phyloP scores from a whole-genome alignment of 345 rosid species.

The Aurinia saxatilis region DNA sequence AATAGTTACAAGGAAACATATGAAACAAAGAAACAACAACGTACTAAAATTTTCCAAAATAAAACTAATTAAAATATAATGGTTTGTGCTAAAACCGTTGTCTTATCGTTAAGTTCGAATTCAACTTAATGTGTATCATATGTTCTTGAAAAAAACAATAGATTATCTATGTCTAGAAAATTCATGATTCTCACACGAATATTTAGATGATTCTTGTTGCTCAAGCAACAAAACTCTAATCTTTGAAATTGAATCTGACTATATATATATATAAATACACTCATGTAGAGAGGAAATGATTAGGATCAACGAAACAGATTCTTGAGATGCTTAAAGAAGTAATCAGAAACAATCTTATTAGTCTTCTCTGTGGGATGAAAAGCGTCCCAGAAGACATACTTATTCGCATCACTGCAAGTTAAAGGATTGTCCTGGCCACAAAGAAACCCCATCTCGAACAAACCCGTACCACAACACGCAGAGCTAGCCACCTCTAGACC shows the following conservation, averaged over 20 bases:
- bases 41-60: too few relatives aligned
- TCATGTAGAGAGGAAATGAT: not conserved
- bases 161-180: too few relatives aligned
- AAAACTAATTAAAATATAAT: too few relatives aligned
- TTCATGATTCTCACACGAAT: too few relatives aligned
- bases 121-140: too few relatives aligned
- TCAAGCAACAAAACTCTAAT: not conserved
- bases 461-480: conserved; percentile 61
- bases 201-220: conserved; percentile 10
- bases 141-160: too few relatives aligned
- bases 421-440: conserved; percentile 32
- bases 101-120: too few relatives aligned
- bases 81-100: too few relatives aligned
- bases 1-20: not conserved
- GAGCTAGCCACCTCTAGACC: conserved; percentile 48
- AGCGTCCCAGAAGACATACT: conserved; percentile 44
- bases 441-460: conserved; percentile 58
- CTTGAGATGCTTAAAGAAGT: conserved; percentile 23
- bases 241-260: conserved; percentile 1
- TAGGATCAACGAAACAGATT: conserved; percentile 14
- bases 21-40: too few relatives aligned
- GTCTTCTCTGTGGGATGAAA: conserved; percentile 31
- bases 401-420: conserved; percentile 55
- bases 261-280: not conserved
- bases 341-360: conserved; percentile 26